Evolutionary conservation across 371 early-diverging fungal species (phyloP), one percentile per base, ranked within the genome.

Genomic region (Smittium culicis): DNA sequence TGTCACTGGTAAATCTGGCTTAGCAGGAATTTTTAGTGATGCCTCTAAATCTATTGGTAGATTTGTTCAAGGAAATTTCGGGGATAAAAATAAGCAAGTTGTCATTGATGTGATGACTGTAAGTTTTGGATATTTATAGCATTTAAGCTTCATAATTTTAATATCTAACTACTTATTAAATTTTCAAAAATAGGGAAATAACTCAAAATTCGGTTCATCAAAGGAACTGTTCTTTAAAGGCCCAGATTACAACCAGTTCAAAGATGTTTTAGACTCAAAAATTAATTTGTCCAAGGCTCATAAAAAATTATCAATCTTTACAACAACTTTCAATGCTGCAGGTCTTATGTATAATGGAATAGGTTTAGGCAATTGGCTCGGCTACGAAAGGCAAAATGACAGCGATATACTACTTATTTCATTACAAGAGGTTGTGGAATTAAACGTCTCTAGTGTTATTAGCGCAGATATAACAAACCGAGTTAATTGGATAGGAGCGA

Each of bases 341-440:
- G 45, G 45, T 14, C 8, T 20, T 14, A 45, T 14, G 20, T 68
- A 81, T 60, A 20, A 20, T 5, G 61, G 61, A 5, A 5, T 11
- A 34, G 20, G 20, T 60, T 34, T 60, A 20, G 69, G 72, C 20
- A 34, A 60, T 5, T 60, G 61, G 61, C 20, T 60, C 20, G 34
- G 61, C 5, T 5, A 32, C 20, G 32, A 5, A 60, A 11, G 11
- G 5, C 20, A 11, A 20, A 5, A 34, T 11, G 16, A 14, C 8
- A 94, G 96, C 0, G 89, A 96, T 71, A 73, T 96, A 8, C 84
- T 85, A 54, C 87, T 86, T 0, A 81, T 97, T 60, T 95, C 92
- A 2, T 89, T 96, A 63, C 94, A 97, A 72, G 97, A 98, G 72
- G 86, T 97, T 61, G 96, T 97, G n/a, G 89, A 94, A 72, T 73